Evolutionary conservation across 1,284 basidiomycete species (phyloP), one percentile per base, ranked within the genome.

Genomic region (Puccinia sorghi): DNA sequence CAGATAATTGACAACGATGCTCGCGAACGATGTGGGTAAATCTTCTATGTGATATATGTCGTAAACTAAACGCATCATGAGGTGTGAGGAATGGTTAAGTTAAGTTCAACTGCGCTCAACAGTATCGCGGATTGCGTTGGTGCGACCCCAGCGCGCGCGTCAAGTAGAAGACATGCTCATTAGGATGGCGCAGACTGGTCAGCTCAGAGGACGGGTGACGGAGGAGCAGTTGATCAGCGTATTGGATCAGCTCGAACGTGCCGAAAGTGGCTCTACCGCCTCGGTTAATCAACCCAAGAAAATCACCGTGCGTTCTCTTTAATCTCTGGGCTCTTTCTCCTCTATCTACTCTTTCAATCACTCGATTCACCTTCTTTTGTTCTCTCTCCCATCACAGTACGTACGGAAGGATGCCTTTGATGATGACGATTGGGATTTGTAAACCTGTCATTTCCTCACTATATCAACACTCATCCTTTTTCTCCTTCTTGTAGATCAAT

Each of bases 101-200:
- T 71, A 57, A 71, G 54, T 27, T 4, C 37, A 32, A 8, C 69
- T 61, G 72, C 75, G 59, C 15, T 74, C 27, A 56, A 72, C 82
- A 93, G 92, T 93, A 80, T 93, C 94, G 3, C 90, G 96, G 64
- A 98, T 99, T 84, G 89, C 92, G 3, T 89, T 99, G 46, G 96
- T 97, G 80, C 92, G 94, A 83, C 93, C 94, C 0, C 90, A 93
- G 79, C 88, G 94, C 83, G 92, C 94, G 7, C 87, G 88, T 78
- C 90, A 94, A 84, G 94, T 98, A 81, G 92, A 97, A 85, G 88
- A 88, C 15, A 89, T 97, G 78, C 87, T 99, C 59, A 84, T 94
- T 50, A 89, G 93, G 57, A 95, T 97, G 93, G 94, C 92, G 8
- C 93, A 95, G 85, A 88, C 89, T 1, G 94, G 95, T n/a, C 94